Conservation (phyloP, 495 filamentous ascomycete species). For the Neurospora pannonica region DNA sequence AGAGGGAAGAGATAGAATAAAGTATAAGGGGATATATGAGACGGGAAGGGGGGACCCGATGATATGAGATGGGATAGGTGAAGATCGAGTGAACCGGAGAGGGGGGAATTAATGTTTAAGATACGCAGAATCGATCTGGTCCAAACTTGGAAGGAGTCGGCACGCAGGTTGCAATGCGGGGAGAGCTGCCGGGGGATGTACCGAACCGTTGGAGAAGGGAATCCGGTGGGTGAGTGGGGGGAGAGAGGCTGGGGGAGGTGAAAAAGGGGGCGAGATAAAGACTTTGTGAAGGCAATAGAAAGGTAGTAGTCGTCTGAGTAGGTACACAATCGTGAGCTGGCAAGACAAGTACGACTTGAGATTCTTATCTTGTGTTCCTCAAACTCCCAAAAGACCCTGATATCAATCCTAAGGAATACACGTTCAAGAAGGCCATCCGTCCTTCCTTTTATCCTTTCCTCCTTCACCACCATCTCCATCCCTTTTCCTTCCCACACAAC, state of each 20-base stretch:
- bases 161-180: neutral
- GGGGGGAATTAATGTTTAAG: neutral
- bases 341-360: neutral
- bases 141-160: neutral
- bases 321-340: neutral
- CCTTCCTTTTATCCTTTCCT: neutral
- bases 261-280: neutral
- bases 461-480: neutral
- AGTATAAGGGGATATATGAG: neutral
- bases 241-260: neutral
- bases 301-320: neutral
- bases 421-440: neutral
- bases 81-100: neutral
- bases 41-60: neutral
- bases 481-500: neutral
- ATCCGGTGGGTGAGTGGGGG: neutral
- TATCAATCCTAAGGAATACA: neutral
- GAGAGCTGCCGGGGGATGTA: neutral
- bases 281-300: neutral
- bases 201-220: neutral
- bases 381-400: neutral
- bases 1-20: neutral
- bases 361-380: neutral
- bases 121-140: neutral
- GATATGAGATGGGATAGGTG: neutral